phyloP scores from a whole-genome alignment of 2,329 filamentous ascomycete genomes.

The Trichoderma semiorbis region DNA sequence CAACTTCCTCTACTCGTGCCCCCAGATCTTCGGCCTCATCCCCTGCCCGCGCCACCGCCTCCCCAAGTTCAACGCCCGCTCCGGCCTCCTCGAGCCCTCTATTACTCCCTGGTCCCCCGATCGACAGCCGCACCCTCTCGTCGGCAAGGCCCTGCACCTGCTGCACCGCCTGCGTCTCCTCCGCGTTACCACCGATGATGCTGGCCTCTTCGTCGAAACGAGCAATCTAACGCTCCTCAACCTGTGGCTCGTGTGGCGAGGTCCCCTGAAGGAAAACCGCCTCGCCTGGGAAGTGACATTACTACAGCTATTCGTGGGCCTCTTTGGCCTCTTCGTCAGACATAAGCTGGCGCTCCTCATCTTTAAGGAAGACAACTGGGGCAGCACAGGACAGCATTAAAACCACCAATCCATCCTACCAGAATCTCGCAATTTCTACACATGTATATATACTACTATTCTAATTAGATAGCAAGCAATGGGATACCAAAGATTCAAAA shows the following conservation, averaged over 20 bases:
- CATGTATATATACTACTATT: background rate
- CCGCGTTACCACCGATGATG: slow-evolving; percentile 61
- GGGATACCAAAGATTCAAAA: background rate
- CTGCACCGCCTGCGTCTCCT: slow-evolving; percentile 67
- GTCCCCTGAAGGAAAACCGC: slow-evolving; percentile 81
- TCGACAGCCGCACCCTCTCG: slow-evolving; percentile 62
- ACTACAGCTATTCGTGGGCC: slow-evolving; percentile 73
- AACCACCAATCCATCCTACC: too few species aligned
- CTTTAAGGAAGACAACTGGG: slow-evolving; percentile 84
- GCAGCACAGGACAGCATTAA: slow-evolving; percentile 35
- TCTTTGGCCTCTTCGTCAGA: slow-evolving; percentile 79
- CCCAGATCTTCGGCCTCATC: slow-evolving; percentile 85
- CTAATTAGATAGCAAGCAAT: background rate
- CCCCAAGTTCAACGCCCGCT: slow-evolving; percentile 80
- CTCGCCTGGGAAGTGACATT: slow-evolving; percentile 74
- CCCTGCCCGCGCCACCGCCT: slow-evolving; percentile 91
- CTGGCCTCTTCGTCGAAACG: slow-evolving; percentile 71
- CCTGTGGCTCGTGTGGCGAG: slow-evolving; percentile 93
- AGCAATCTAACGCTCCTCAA: slow-evolving; percentile 93
- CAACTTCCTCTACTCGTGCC: slow-evolving; percentile 92
- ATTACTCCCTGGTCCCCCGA: slow-evolving; percentile 69
- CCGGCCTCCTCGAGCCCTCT: slow-evolving; percentile 82
- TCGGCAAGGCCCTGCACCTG: slow-evolving; percentile 63
- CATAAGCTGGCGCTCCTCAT: slow-evolving; percentile 83
- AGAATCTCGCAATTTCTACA: background rate